Conservation (phyloP, 257 asterid species). For the Penstemon eatonii region DNA sequence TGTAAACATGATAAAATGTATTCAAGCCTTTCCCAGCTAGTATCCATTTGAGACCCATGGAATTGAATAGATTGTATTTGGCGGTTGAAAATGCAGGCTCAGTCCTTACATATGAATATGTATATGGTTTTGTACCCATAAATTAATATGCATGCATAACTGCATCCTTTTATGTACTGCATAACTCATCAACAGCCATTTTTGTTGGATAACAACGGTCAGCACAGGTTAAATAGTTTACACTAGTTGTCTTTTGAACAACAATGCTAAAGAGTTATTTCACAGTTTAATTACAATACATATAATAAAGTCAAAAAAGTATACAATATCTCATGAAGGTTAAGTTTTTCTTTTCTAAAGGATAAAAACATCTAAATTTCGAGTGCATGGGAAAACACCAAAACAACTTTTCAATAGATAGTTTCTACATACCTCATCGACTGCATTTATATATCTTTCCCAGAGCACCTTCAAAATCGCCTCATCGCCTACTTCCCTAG, state of each 20-base stretch:
- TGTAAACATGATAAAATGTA: too few relatives aligned
- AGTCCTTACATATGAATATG: not conserved
- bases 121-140: not conserved
- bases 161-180: not conserved
- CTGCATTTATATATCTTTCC: constrained; percentile 61
- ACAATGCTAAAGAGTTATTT: not conserved
- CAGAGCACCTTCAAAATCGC: constrained; percentile 76
- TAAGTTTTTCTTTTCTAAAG: constrained; percentile 2
- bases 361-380: constrained; percentile 23
- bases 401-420: constrained; percentile 12
- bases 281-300: too few relatives aligned
- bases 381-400: constrained; percentile 14
- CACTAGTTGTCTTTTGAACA: constrained; percentile 2
- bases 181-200: not conserved
- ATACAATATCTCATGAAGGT: not conserved
- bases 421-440: constrained; percentile 59
- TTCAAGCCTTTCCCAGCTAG: not conserved
- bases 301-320: constrained; percentile 10
- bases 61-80: not conserved
- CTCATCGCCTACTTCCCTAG: constrained; percentile 90
- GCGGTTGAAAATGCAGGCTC: not conserved
- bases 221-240: constrained; percentile 4
- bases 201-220: not conserved
- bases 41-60: not conserved
- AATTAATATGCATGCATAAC: not conserved